phyloP scores from a whole-genome alignment of 225 moss, liverwort and hornwort genomes.

The Asterella californica region DNA sequence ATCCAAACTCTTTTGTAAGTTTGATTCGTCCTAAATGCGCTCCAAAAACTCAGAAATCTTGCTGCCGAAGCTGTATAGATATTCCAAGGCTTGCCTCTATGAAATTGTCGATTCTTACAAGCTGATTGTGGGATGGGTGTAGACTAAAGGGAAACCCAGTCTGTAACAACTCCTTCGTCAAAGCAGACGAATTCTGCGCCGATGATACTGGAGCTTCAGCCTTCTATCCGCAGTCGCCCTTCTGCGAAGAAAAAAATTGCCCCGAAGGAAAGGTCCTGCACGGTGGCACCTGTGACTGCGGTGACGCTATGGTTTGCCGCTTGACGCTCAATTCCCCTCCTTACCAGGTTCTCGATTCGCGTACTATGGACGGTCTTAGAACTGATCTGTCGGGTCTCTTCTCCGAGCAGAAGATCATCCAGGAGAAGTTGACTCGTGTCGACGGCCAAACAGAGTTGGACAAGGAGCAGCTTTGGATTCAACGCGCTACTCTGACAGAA shows the following conservation, averaged over 20 bases:
- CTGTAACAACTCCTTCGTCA: background rate
- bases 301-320: conserved; percentile 12
- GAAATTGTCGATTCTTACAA: background rate
- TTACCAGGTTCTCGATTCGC: background rate
- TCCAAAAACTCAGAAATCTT: background rate
- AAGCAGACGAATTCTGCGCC: background rate
- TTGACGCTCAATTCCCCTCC: conserved; percentile 31
- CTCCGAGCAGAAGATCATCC: background rate
- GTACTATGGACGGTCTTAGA: background rate
- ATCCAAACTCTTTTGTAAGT: conserved; percentile 8
- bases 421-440: background rate
- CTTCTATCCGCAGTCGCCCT: background rate
- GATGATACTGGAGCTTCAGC: background rate
- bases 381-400: background rate
- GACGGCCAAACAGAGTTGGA: background rate
- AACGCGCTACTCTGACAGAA: background rate
- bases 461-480: conserved; percentile 19
- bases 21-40: background rate
- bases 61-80: background rate
- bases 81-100: background rate
- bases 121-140: conserved; percentile 5
- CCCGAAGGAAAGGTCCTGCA: background rate
- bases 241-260: background rate
- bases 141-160: conserved; percentile 41
- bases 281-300: conserved; percentile 23